Conservation (phyloP, 345 rosid species). For the Pugionium dolabratum region DNA sequence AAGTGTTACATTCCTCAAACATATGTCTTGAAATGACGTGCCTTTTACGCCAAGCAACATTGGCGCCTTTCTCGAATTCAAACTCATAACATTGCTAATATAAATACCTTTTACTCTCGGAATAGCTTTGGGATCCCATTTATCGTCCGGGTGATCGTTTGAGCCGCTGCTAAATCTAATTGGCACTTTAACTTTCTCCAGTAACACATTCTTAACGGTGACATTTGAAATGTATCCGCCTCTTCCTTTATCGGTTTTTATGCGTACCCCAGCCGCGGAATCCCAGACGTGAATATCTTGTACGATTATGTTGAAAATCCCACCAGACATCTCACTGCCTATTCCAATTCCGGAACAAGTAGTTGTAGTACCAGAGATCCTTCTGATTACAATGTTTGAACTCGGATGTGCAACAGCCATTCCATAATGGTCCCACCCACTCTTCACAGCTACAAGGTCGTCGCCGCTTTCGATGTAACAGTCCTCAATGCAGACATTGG, state of each 20-base stretch:
- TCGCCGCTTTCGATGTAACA: slow-evolving; percentile 95
- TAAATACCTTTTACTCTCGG: slow-evolving; percentile 72
- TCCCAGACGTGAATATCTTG: slow-evolving; percentile 85
- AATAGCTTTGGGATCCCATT: slow-evolving; percentile 83
- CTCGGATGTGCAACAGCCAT: slow-evolving; percentile 83
- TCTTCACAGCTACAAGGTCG: slow-evolving; percentile 93
- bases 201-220: slow-evolving; percentile 55
- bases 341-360: slow-evolving; percentile 95
- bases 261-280: slow-evolving; percentile 86
- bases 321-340: slow-evolving; percentile 99
- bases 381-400: slow-evolving; percentile 66
- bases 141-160: slow-evolving; percentile 82
- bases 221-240: slow-evolving; percentile 84
- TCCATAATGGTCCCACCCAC: slow-evolving; percentile 98
- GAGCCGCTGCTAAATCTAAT: slow-evolving; percentile 86
- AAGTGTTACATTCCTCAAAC: slow-evolving; percentile 72
- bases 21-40: slow-evolving; percentile 62
- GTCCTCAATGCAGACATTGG: slow-evolving; percentile 88
- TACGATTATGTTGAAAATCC: slow-evolving; percentile 63
- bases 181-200: slow-evolving; percentile 87
- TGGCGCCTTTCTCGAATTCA: slow-evolving; percentile 80
- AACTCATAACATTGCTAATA: slow-evolving; percentile 60
- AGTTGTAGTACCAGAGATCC: slow-evolving; percentile 89
- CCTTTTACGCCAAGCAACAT: slow-evolving; percentile 67
- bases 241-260: slow-evolving; percentile 88